Evolutionary conservation across 768 basidiomycete genomes (phyloP).

Genomic region (Holtermannia corniformis): DNA sequence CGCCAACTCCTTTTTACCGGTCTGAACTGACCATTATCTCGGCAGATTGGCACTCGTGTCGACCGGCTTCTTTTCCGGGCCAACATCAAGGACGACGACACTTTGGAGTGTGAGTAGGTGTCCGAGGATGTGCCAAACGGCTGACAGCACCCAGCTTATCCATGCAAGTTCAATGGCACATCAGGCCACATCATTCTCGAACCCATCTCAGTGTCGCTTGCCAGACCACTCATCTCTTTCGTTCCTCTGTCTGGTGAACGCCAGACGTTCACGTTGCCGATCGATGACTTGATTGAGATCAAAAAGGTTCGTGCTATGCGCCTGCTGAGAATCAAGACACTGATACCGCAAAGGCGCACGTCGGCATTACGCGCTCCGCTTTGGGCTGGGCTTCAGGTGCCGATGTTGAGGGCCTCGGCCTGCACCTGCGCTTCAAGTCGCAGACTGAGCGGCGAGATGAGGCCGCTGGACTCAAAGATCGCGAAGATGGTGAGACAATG

Average conservation of each 20-base stretch:
- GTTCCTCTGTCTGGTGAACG: conserved; percentile 27
- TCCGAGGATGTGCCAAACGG: not conserved
- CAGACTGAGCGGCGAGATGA: conserved; percentile 17
- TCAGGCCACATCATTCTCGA: conserved; percentile 41
- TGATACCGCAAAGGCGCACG: conserved; percentile 31
- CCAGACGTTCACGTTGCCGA: conserved; percentile 29
- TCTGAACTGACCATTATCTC: conserved; percentile 4
- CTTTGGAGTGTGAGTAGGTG: conserved; percentile 29
- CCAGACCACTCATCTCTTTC: conserved; percentile 27
- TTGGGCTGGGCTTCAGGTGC: conserved; percentile 43
- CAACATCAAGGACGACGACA: conserved; percentile 38
- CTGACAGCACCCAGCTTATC: conserved; percentile 32
- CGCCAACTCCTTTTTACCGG: not conserved
- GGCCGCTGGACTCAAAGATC: conserved; percentile 14
- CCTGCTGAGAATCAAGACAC: not conserved
- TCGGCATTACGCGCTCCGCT: conserved; percentile 41
- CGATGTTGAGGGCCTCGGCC: conserved; percentile 41
- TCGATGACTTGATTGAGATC: conserved; percentile 44
- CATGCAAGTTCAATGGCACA: conserved; percentile 37
- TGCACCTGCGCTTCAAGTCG: conserved; percentile 41
- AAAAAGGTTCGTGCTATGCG: conserved; percentile 31
- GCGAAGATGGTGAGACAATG: conserved; percentile 32
- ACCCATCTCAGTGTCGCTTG: conserved; percentile 18
- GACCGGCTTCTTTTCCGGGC: conserved; percentile 39
- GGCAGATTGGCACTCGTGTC: conserved; percentile 38